A percentile compares a stretch with the other conserved stretches of the same genome.
Evolutionary conservation across 2,329 filamentous ascomycete genomes (phyloP).

Genomic region (Exophiala sp.): DNA sequence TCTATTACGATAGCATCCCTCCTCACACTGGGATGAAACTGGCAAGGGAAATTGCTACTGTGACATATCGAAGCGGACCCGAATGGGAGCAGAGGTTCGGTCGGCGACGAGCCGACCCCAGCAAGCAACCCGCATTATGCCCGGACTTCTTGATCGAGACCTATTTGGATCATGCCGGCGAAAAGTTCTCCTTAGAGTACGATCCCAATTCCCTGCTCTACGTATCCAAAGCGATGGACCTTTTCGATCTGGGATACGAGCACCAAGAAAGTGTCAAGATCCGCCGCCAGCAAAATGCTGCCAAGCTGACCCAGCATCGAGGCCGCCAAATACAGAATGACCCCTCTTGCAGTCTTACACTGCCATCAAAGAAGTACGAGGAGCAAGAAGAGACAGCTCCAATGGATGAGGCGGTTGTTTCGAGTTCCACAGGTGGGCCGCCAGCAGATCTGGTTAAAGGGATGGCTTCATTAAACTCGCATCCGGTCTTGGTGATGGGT

Average conservation of each 20-base stretch:
- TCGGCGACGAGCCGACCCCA: slow-evolving; percentile 74
- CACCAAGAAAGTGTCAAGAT: slow-evolving; percentile 59
- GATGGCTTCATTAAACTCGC: slow-evolving; percentile 64
- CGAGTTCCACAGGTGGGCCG: slow-evolving; percentile 47
- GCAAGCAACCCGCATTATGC: slow-evolving; percentile 84
- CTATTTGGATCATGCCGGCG: slow-evolving; percentile 93
- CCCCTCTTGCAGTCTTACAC: slow-evolving; percentile 66
- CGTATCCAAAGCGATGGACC: slow-evolving; percentile 97
- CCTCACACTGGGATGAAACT: slow-evolving; percentile 98
- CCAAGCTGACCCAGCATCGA: slow-evolving; percentile 45
- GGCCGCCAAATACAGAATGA: slow-evolving; percentile 37
- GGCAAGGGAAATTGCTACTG: slow-evolving; percentile 91
- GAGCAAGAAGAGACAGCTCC: slow-evolving; percentile 57
- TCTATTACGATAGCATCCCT: slow-evolving; percentile 80
- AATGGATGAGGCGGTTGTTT: slow-evolving; percentile 32
- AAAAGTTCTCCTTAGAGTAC: slow-evolving; percentile 96
- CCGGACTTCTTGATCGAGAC: slow-evolving; percentile 97
- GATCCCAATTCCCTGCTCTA: slow-evolving; percentile 94
- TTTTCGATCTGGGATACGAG: slow-evolving; percentile 79
- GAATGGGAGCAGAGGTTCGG: slow-evolving; percentile 98
- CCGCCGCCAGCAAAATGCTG: slow-evolving; percentile 57
- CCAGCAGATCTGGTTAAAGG: slow-evolving; percentile 76
- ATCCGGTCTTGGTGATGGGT: slow-evolving; percentile 80
- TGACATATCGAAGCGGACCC: slow-evolving; percentile 91
- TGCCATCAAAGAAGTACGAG: slow-evolving; percentile 78